These are phyloP conservation scores for Amoebophrya sp. DNA, from an alignment of 169 alveolate species.

Conservation along the genomic window DNA sequence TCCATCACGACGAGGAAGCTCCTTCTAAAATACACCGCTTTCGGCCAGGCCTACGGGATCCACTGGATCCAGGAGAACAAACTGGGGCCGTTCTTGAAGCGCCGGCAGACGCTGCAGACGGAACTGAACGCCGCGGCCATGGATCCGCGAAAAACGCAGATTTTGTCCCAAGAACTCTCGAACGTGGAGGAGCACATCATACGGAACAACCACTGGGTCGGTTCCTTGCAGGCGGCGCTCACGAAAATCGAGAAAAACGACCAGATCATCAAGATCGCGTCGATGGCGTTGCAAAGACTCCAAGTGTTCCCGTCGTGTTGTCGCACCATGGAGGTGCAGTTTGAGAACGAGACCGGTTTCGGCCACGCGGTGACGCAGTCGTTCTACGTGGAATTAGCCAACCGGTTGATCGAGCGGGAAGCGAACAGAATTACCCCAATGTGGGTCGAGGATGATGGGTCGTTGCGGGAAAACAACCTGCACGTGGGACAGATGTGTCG, in stretches of 20 bases:
- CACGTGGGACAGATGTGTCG: slow-evolving; percentile 19
- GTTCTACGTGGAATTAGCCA: neutral
- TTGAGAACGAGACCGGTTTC: slow-evolving; percentile 1
- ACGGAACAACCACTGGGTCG: neutral
- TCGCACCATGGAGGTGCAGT: neutral
- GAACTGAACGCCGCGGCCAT: neutral
- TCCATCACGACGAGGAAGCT: neutral
- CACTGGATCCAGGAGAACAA: neutral
- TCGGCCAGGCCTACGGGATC: slow-evolving; percentile 5
- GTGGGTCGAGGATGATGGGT: slow-evolving; percentile 9
- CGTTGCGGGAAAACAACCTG: neutral
- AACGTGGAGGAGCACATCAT: slow-evolving; percentile 22
- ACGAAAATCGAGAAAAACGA: neutral
- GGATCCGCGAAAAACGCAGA: slow-evolving; percentile 5
- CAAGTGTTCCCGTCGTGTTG: neutral
- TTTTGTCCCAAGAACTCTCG: neutral
- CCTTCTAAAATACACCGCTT: neutral
- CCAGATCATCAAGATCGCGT: neutral
- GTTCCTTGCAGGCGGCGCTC: neutral
- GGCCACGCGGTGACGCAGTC: slow-evolving; percentile 20
- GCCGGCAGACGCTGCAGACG: neutral
- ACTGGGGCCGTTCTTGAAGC: neutral
- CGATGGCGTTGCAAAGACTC: neutral
- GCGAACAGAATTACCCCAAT: neutral
- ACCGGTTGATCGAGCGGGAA: slow-evolving; percentile 14